Evolutionary conservation across 2,329 filamentous ascomycete species (phyloP).

Genomic region (Fusarium sterilihyphosum): DNA sequence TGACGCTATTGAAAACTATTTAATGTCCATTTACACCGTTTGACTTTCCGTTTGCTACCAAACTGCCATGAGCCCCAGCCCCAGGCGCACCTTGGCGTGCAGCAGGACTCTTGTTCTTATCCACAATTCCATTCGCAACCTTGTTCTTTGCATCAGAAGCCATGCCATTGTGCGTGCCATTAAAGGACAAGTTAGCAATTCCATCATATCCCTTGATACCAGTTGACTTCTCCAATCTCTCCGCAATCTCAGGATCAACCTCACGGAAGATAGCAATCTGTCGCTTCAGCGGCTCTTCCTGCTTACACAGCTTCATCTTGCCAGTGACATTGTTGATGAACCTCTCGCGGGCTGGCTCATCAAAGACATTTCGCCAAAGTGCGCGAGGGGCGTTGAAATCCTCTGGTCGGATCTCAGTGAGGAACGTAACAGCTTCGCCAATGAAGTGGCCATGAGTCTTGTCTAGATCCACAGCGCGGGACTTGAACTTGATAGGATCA

Average conservation of each 20-base stretch:
- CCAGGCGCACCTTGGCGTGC: neutral
- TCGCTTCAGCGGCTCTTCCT: slow-evolving; percentile 70
- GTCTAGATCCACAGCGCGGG: slow-evolving; percentile 8
- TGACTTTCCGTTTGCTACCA: neutral
- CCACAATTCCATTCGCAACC: slow-evolving; percentile 10
- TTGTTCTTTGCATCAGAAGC: neutral
- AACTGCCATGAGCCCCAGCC: neutral
- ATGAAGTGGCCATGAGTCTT: slow-evolving; percentile 30
- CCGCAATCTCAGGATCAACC: slow-evolving; percentile 66
- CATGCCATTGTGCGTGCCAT: slow-evolving; percentile 18
- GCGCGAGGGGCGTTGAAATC: slow-evolving; percentile 23
- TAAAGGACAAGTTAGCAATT: neutral
- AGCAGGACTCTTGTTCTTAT: slow-evolving; percentile 3
- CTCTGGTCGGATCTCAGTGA: slow-evolving; percentile 22
- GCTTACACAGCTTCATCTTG: slow-evolving; percentile 67
- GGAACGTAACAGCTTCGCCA: slow-evolving; percentile 26
- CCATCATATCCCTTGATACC: slow-evolving; percentile 49
- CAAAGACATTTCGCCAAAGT: slow-evolving; percentile 12
- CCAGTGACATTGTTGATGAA: slow-evolving; percentile 69
- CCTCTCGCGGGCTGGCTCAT: slow-evolving; percentile 44
- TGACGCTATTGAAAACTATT: neutral
- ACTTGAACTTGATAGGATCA: slow-evolving; percentile 25
- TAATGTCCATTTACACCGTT: neutral
- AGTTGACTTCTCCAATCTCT: slow-evolving; percentile 69
- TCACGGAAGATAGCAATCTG: slow-evolving; percentile 74